These are phyloP conservation scores for Samsoniella hepiali DNA, from an alignment of 2,329 filamentous ascomycete genomes.

Conservation along the genomic window DNA sequence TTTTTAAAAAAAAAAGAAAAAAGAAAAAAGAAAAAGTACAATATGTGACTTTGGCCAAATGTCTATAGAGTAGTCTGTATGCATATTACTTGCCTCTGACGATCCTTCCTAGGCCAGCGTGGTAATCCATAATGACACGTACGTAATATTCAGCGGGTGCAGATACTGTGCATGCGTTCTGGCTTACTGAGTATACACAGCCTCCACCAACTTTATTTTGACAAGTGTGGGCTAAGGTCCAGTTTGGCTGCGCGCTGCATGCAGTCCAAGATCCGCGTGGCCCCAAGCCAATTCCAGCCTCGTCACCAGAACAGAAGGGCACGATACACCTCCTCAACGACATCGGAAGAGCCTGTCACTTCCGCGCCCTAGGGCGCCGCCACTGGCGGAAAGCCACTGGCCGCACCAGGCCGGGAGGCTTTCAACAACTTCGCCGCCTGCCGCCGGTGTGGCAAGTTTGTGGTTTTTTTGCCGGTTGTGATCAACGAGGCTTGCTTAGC, in stretches of 20 bases:
- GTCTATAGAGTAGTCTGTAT: neutral
- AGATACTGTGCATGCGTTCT: neutral
- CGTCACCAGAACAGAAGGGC: neutral
- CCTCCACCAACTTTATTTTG: neutral
- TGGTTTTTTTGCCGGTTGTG: too few species aligned
- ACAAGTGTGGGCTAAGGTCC: neutral
- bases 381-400: constrained; percentile 4
- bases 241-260: neutral
- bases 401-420: neutral
- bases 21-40: neutral
- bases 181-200: neutral
- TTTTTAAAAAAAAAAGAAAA: too few species aligned
- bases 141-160: neutral
- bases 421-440: neutral
- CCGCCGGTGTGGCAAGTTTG: neutral
- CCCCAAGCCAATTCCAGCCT: neutral
- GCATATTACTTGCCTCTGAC: neutral
- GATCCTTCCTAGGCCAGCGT: neutral
- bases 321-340: neutral
- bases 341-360: neutral
- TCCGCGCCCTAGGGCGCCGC: neutral
- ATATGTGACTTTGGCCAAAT: neutral
- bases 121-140: neutral
- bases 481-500: neutral
- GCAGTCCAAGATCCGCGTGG: neutral